A percentile compares a stretch with the other conserved stretches of the same genome.
phyloP scores from a whole-genome alignment of 176 grass and related monocot genomes.

The Bromus sterilis region DNA sequence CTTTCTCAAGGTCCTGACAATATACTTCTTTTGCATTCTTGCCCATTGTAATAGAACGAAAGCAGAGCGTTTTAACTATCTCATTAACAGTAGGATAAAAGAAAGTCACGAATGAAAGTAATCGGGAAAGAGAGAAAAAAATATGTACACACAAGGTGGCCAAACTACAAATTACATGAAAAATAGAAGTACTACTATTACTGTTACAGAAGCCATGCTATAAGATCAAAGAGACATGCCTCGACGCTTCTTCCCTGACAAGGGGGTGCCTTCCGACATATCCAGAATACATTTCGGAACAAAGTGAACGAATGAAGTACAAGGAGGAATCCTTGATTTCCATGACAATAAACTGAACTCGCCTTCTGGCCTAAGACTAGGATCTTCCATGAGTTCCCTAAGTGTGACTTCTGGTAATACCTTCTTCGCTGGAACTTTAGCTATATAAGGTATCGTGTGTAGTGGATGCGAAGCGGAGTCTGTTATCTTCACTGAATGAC shows the following conservation, averaged over 20 bases:
- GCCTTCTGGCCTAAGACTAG: not conserved
- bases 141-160: not conserved
- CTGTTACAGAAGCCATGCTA: not conserved
- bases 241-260: not conserved
- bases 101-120: not conserved
- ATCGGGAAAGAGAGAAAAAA: not conserved
- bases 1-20: not conserved
- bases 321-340: not conserved
- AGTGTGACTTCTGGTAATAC: too few species aligned
- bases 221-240: not conserved
- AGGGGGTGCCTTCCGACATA: not conserved
- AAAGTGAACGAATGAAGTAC: not conserved
- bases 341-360: not conserved
- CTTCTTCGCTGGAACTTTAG: too few species aligned
- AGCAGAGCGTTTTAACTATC: not conserved
- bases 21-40: not conserved
- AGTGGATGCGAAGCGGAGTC: too few species aligned
- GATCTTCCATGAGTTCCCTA: not conserved
- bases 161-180: not conserved
- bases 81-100: not conserved
- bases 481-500: not conserved
- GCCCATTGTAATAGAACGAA: not conserved
- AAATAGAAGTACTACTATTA: not conserved
- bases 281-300: not conserved
- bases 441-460: too few species aligned